Evolutionary conservation across 805 yeast species (phyloP).

Genomic region (Pichia gijzeniarum): DNA sequence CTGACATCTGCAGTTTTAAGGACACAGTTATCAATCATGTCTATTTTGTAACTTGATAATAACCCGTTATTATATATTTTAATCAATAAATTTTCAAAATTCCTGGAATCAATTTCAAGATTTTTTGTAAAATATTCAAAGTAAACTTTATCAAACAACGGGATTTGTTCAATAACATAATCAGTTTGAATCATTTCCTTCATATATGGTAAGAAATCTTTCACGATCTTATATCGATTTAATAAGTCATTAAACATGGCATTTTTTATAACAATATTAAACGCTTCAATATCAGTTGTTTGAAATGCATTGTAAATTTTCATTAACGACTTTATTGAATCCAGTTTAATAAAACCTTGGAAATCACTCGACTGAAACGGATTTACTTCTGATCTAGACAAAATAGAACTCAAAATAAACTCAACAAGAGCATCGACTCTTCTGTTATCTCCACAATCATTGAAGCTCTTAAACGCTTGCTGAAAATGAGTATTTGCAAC

Average conservation of each 20-base stretch:
- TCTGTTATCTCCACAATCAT: slow-evolving; percentile 53
- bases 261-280: slow-evolving; percentile 16
- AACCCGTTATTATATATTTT: slow-evolving; percentile 23
- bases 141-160: slow-evolving; percentile 20
- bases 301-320: slow-evolving; percentile 24
- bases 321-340: slow-evolving; percentile 20
- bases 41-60: slow-evolving; percentile 21
- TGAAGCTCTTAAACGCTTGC: slow-evolving; percentile 43
- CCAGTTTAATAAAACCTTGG: slow-evolving; percentile 26
- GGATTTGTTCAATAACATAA: slow-evolving; percentile 20
- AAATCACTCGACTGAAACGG: slow-evolving; percentile 74
- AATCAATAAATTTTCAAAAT: slow-evolving; percentile 22
- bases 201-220: slow-evolving; percentile 21
- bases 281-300: slow-evolving; percentile 20
- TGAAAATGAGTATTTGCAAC: slow-evolving; percentile 44
- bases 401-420: slow-evolving; percentile 52
- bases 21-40: slow-evolving; percentile 19
- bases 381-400: slow-evolving; percentile 59
- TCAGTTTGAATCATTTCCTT: slow-evolving; percentile 22
- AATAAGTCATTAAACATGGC: slow-evolving; percentile 13
- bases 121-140: slow-evolving; percentile 17
- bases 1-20: slow-evolving; percentile 1
- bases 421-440: slow-evolving; percentile 54
- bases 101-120: slow-evolving; percentile 16
- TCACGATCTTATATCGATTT: slow-evolving; percentile 14